Base-by-base conservation (phyloP, 805 yeast species). In the Blastobotrys chiropterorum region DNA sequence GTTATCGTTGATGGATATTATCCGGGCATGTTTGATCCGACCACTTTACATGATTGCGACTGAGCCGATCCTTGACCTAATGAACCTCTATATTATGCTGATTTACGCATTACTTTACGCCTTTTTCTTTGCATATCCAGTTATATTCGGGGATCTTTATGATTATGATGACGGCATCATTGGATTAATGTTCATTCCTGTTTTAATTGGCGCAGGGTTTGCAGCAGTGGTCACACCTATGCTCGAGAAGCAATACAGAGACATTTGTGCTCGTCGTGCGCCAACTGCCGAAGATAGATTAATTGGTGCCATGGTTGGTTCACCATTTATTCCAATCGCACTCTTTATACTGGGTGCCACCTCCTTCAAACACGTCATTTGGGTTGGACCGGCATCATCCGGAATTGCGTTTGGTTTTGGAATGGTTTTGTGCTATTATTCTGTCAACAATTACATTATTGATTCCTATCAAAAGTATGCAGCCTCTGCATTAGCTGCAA, bases 221-320 rank as follows among this genome's bases (percentile, higher is more conserved):
- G 88, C 80, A 38, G 81, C 62, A 0, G 69, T 70, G 53, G 76
- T 82, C 60, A 67, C 83, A 42, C 71, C 68, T 60, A 71, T 67
- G 53, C 62, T 62, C 46, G 95, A 89, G 61, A 75, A 70, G 14
- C 68, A 70, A 45, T 86, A 83, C 60, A 63, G 72, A 31, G 71
- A 71, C 22, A 72, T 83, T 62, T 68, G 60, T 21, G 72, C 64
- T 14, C 80, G 80, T 61, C 78, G 77, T 34, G 72, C 69, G 53
- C 78, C 81, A 5, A 77, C 83, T 15, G 95, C 96, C 0, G 96
- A 89, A 67, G 85, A 82, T 40, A 80, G 96, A 68, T 73, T 89
- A 52, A 79, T 82, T 17, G 82, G 90, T 38, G 80, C 89, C 85
- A 77, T 87, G 69, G 66, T 76, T 43, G 90, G 95, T 31, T 81